phyloP scores from a whole-genome alignment of 1,284 basidiomycete species.

The Fistulinella cinereoalba region DNA sequence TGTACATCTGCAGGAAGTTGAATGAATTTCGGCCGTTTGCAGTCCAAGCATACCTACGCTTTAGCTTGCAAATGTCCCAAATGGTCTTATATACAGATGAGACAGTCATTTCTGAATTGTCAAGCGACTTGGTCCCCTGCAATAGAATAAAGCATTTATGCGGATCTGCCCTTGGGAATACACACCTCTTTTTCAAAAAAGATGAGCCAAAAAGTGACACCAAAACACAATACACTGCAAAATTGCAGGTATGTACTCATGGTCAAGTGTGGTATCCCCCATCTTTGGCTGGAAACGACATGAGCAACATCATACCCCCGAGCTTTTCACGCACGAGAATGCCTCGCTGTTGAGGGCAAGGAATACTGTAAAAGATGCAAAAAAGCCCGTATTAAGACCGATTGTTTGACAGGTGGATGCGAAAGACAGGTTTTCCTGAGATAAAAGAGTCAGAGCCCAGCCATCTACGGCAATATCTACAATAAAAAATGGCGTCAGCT shows the following conservation, averaged over 20 bases:
- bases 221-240: conserved; percentile 79
- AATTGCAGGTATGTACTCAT: conserved; percentile 85
- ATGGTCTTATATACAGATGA: conserved; percentile 91
- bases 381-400: conserved; percentile 94
- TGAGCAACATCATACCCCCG: conserved; percentile 4
- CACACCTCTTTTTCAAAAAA: conserved; percentile 90
- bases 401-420: conserved; percentile 98
- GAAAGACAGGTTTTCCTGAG: conserved; percentile 92
- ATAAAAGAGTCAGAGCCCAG: conserved; percentile 96
- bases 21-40: background rate
- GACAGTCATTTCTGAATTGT: conserved; percentile 87
- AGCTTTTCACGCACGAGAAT: conserved; percentile 65
- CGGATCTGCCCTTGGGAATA: conserved; percentile 12
- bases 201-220: conserved; percentile 84
- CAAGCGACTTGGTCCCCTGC: conserved; percentile 70
- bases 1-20: conserved; percentile 71
- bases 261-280: conserved; percentile 83
- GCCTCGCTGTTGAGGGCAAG: conserved; percentile 94
- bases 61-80: conserved; percentile 89
- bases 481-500: conserved; percentile 1
- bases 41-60: conserved; percentile 55
- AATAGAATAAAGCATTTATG: conserved; percentile 6
- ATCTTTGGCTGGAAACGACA: conserved; percentile 56
- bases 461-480: conserved; percentile 97
- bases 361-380: conserved; percentile 96